Evolutionary conservation across 495 filamentous ascomycete genomes (phyloP), one percentile per base, ranked within the genome.

Genomic region (Penicillium diatomitis): DNA sequence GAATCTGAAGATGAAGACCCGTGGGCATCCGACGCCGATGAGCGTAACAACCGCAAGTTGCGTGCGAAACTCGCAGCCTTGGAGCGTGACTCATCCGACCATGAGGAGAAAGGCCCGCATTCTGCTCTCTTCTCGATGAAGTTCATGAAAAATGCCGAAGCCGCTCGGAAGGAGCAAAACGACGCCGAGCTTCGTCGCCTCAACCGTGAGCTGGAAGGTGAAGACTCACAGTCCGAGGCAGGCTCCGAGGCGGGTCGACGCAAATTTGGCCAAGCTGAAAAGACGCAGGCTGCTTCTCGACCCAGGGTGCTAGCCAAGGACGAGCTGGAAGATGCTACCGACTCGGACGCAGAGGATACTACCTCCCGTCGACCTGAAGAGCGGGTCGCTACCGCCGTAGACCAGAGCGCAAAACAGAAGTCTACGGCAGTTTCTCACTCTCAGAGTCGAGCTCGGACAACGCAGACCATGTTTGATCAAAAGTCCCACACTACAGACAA

Each of bases 61-160:
- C 66, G 76, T 44, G 69, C 75, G 38, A 74, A 87, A 46, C 67
- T 91, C 27, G 62, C 67, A 11, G 71, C 83, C 41, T 68, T 91
- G 5, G 70, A 83, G 38, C 68, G 66, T 3, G 58, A 63, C 9
- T 65, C 62, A 3, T 52, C 38, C 6, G 67, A 67, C 4, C 62
- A 61, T 9, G 63, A 63, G 0, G 45, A 51, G 20, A 70, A 73
- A 40, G 71, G 68, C 4, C 65, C 62, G 11, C 63, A 72, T 53
- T 70, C 76, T 12, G 77, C 74, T 48, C 69, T 95, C 6, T 73
- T 80, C 55, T 74, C 75, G 30, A 85, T 95, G 86, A 84, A 85
- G 56, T 98, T 97, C 60, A 98, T 98, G 92, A 80, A 83, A 53
- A 87, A 82, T 38, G 90, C 88, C 8, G 89, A 96, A 52, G 86